These are phyloP conservation scores for Aegilops umbellulata DNA, from an alignment of 176 grass and related monocot species.

Conservation along the genomic window DNA sequence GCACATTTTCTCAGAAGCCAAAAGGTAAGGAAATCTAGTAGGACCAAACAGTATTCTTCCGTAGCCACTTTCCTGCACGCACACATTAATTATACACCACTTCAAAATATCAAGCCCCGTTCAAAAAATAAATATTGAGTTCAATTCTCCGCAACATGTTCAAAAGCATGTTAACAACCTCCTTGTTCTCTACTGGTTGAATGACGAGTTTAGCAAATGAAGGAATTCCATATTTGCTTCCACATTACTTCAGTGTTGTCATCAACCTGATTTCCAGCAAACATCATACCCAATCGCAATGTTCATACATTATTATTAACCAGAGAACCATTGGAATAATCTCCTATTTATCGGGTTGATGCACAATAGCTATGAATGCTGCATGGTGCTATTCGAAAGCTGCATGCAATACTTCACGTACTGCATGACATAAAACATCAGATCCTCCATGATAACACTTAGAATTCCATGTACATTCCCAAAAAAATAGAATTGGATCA, in stretches of 20 bases:
- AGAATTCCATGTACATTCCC: not conserved
- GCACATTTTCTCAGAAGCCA: not conserved
- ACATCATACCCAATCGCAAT: not conserved
- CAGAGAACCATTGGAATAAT: not conserved
- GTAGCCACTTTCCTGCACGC: not conserved
- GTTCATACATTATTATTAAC: not conserved
- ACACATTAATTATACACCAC: not conserved
- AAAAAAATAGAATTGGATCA: conserved; percentile 1
- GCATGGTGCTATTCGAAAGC: not conserved
- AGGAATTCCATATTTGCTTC: not conserved
- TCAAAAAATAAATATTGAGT: not conserved
- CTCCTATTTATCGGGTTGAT: not conserved
- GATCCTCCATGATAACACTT: not conserved
- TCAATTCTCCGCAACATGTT: not conserved
- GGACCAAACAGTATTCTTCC: not conserved
- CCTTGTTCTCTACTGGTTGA: not conserved
- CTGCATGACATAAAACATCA: not conserved
- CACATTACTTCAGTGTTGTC: not conserved
- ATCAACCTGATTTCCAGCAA: not conserved
- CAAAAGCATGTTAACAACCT: not conserved
- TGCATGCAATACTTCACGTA: not conserved
- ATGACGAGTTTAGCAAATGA: not conserved
- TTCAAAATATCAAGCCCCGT: not conserved
- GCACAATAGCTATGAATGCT: not conserved
- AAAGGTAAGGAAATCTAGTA: not conserved